These are phyloP conservation scores for Whalleya microplaca DNA, from an alignment of 2,329 filamentous ascomycete genomes.

Conservation along the genomic window DNA sequence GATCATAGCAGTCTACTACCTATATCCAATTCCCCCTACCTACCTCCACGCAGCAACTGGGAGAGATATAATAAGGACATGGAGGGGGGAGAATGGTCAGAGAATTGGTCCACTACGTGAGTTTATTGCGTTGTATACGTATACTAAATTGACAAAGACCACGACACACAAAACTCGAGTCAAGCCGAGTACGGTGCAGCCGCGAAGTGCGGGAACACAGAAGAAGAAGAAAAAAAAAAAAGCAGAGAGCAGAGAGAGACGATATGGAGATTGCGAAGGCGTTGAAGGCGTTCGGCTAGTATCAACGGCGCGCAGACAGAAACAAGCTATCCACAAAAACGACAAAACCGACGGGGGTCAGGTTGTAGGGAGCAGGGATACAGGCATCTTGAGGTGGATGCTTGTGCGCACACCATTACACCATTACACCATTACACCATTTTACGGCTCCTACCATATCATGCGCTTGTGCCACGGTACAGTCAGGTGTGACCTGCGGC, in stretches of 20 bases:
- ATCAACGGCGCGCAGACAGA: constrained; percentile 14
- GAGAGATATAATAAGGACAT: constrained; percentile 25
- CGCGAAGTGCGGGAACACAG: constrained; percentile 17
- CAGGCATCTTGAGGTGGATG: constrained; percentile 15
- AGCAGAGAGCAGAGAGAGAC: constrained; percentile 4
- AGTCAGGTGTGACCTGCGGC: background rate
- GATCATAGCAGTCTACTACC: constrained; percentile 31
- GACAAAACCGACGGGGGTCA: background rate
- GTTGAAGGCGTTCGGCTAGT: constrained; percentile 8
- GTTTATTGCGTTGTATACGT: constrained; percentile 8
- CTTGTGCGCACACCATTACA: constrained; percentile 23
- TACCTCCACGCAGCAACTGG: constrained; percentile 22
- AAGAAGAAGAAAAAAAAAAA: constrained; percentile 5
- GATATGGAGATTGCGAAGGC: constrained; percentile 13
- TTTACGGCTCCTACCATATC: background rate
- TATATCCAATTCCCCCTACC: constrained; percentile 22
- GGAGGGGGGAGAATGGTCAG: constrained; percentile 3
- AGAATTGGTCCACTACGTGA: constrained; percentile 2
- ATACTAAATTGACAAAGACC: no score
- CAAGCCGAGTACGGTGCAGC: constrained; percentile 2
- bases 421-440: constrained; percentile 20
- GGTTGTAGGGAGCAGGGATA: constrained; percentile 15
- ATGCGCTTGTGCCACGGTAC: background rate
- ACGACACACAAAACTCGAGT: background rate
- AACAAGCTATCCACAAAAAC: constrained; percentile 9